Percentiles rank a stretch among this genome's conserved stretches.
These are phyloP conservation scores for Populus simonii DNA, from an alignment of 345 rosid species.

Conservation along the genomic window DNA sequence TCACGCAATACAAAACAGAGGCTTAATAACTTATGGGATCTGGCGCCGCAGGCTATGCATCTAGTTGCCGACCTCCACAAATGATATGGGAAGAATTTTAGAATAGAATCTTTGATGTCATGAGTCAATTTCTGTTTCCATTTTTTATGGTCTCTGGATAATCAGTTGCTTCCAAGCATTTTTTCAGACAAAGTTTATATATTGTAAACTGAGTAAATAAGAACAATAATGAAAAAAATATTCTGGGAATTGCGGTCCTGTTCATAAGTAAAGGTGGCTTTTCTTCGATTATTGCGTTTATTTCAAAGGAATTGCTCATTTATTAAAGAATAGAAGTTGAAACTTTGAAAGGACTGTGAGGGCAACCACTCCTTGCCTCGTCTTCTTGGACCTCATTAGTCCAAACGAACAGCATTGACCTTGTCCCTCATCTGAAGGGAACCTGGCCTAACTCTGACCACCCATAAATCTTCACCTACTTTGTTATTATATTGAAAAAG, in stretches of 20 bases:
- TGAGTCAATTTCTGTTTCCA: neutral
- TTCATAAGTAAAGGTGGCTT: neutral
- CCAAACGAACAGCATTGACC: conserved; percentile 26
- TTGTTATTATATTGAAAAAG: neutral
- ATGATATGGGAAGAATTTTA: neutral
- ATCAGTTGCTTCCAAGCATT: neutral
- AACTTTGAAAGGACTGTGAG: neutral
- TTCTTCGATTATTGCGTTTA: neutral
- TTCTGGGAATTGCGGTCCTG: too few species aligned
- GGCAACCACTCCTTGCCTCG: conserved; percentile 11
- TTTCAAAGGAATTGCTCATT: conserved; percentile 19
- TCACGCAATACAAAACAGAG: too few species aligned
- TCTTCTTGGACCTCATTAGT: neutral
- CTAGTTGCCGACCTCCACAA: neutral
- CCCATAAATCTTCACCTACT: conserved; percentile 21
- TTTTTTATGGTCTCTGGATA: conserved; percentile 1
- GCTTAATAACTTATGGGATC: neutral
- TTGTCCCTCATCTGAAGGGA: conserved; percentile 4
- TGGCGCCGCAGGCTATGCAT: conserved; percentile 2
- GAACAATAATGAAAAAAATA: neutral
- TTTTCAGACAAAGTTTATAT: too few species aligned
- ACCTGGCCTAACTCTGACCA: conserved; percentile 19
- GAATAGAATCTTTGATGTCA: neutral
- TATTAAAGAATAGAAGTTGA: neutral
- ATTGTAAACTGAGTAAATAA: too few species aligned